Base-by-base conservation (phyloP, 306 rosid genomes). In the Sindora glabra region DNA sequence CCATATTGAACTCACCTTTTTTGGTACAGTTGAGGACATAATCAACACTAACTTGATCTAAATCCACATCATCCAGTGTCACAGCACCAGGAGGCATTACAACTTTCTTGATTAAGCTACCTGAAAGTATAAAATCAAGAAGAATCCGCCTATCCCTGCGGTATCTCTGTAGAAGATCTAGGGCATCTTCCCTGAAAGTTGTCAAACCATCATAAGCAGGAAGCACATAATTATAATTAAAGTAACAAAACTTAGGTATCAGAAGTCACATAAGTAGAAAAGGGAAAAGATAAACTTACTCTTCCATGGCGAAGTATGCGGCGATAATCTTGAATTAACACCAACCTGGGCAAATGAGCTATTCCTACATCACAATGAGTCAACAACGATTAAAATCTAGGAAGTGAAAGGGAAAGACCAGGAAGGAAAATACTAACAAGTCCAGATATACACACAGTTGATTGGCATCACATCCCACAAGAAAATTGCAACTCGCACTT, bases 31-130 rank as follows among this genome's bases (percentile, higher is more conserved):
- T 82, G 72, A 92, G 87, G 47, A 86, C 95, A 79, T 78, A 82
- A 82, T 92, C 95, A 67, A 92, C 89, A 58, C 99, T 92, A 59
- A 92, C 90, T 92, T 92, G 99, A 72, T 92, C 97, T 10, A 92
- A 81, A 92, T 92, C 97, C 69, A 92, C 95, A 41, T 92, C 99
- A 67, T 92, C 99, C 6, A 92, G 89, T 0, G 97, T 82, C 66
- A 89, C 97, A 0, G 99, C 95, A 11, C 99, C 99, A 10, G 97
- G 99, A 59, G 99, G 99, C 96, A 92, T 92, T 33, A 80, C 78
- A 67, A 92, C 99, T 75, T 89, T 92, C 94, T 92, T 86, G 62
- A 92, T 80, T 60, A 92, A 76, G 65, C 95, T 89, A 45, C 97
- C 97, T 3, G 99, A 79, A 9, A 92, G 89, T 64, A 92, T 62